Percentiles rank a stretch among this genome's conserved stretches.
These are phyloP conservation scores for Fusarium neocosmosporiellum DNA, from an alignment of 2,329 filamentous ascomycete species.

Conservation along the genomic window DNA sequence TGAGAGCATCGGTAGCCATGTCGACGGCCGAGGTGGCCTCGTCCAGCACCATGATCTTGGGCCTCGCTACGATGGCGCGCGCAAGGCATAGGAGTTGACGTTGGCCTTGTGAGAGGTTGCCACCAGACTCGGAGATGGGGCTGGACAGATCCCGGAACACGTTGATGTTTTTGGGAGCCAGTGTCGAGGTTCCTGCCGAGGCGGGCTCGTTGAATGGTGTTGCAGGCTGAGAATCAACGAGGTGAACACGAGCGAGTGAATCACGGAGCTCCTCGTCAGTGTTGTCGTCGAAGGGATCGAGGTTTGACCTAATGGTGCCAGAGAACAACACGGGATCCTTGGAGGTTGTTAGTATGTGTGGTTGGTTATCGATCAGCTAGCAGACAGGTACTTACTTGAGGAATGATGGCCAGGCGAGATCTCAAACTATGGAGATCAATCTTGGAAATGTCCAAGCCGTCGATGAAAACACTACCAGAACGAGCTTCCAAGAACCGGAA, in stretches of 20 bases:
- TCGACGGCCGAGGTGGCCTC: conserved; percentile 84
- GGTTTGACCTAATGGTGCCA: conserved; percentile 79
- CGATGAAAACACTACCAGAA: conserved; percentile 74
- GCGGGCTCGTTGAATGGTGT: conserved; percentile 55
- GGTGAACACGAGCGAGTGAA: conserved; percentile 76
- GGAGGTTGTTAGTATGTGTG: conserved; percentile 11
- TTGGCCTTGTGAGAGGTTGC: conserved; percentile 81
- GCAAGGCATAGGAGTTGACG: conserved; percentile 81
- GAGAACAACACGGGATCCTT: conserved; percentile 85
- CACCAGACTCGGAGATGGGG: conserved; percentile 75
- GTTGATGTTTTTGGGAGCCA: conserved; percentile 67
- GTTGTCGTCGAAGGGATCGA: conserved; percentile 81
- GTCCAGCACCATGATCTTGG: conserved; percentile 83
- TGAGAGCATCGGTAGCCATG: conserved; percentile 79
- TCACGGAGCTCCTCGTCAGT: conserved; percentile 76
- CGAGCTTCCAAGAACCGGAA: conserved; percentile 81
- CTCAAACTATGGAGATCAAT: conserved; percentile 77
- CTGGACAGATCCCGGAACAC: conserved; percentile 72
- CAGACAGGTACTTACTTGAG: conserved; percentile 57
- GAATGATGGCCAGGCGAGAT: conserved; percentile 82
- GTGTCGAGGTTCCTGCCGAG: conserved; percentile 48
- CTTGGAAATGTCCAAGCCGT: conserved; percentile 79
- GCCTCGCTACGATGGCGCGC: conserved; percentile 76
- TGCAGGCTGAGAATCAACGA: conserved; percentile 60
- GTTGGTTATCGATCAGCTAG: background rate